phyloP scores from a whole-genome alignment of 1,284 basidiomycete genomes.

The Prillingera fragicola region DNA sequence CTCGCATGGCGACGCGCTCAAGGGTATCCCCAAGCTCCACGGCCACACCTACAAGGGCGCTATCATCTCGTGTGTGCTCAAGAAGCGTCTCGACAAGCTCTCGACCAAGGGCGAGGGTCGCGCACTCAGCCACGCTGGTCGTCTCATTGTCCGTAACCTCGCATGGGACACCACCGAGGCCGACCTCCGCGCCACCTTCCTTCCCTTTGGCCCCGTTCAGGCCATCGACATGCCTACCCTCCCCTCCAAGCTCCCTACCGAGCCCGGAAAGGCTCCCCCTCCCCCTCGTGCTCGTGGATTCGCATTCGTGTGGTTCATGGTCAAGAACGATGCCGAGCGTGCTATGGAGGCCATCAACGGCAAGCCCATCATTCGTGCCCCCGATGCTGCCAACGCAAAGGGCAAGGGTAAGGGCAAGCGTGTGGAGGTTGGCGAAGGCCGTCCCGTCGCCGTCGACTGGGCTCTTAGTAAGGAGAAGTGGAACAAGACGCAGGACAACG shows the following conservation, averaged over 20 bases:
- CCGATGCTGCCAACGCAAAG: conserved; percentile 33
- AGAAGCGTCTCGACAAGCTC: conserved; percentile 74
- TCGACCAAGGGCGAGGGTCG: conserved; percentile 45
- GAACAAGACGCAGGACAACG: conserved; percentile 63
- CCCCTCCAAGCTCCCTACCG: conserved; percentile 49
- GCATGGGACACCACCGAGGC: conserved; percentile 73
- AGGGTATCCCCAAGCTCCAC: conserved; percentile 76
- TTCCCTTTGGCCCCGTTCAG: conserved; percentile 81
- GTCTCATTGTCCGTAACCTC: conserved; percentile 88
- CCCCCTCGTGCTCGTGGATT: conserved; percentile 70
- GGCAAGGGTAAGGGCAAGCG: conserved; percentile 48
- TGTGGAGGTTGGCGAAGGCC: conserved; percentile 50
- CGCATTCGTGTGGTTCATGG: conserved; percentile 92
- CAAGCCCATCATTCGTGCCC: conserved; percentile 54
- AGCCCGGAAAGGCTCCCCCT: conserved; percentile 39
- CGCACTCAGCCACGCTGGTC: conserved; percentile 56
- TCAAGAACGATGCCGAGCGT: conserved; percentile 74
- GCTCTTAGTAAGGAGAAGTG: conserved; percentile 90
- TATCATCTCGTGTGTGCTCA: conserved; percentile 79
- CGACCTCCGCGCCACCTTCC: conserved; percentile 80
- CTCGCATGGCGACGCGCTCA: conserved; percentile 64
- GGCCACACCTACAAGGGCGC: conserved; percentile 89
- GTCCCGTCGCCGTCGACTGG: conserved; percentile 92
- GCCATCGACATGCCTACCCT: conserved; percentile 71
- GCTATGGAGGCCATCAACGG: conserved; percentile 84